Base-by-base conservation (phyloP, 495 filamentous ascomycete species). In the Wilcoxina mikolae region DNA sequence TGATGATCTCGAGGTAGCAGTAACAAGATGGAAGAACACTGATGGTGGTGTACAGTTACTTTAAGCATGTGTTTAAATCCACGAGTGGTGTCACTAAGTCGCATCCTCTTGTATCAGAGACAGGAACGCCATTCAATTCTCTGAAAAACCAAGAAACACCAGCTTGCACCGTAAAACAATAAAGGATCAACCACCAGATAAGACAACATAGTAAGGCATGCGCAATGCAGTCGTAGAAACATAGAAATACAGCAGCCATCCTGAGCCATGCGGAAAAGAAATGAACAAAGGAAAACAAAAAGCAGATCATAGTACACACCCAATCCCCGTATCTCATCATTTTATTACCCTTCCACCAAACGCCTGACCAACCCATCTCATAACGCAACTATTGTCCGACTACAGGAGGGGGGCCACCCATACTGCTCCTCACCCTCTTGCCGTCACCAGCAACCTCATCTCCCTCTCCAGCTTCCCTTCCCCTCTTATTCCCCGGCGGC, bases 401-500 rank as follows among this genome's bases (percentile, higher is more conserved):
- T 39, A 18, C 12, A 12, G 35, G 35, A 18, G 35, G 35, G n/a
- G n/a, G n/a, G n/a, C n/a, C n/a, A 46, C 43, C 43, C 3, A 24
- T 46, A 24, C n/a, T 18, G 7, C 23, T 46, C 11, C 43, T 46
- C 22, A 20, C 43, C 43, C 43, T 46, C 43, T 46, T 46, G 11
- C 43, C 43, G 11, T 46, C 43, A 35, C 31, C 15, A 18, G n/a
- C 43, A 18, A 11, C 15, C 10, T 46, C 43, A 46, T 51, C 47
- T 31, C 27, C 47, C 11, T 25, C 50, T 25, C 17, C 50, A 10
- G 4, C 18, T 25, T 54, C 51, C 23, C 51, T 12, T 28, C 25
- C 22, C 23, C 51, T 12, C 39, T 54, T 54, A 11, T 39, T 31
- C 27, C 49, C 49, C 9, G 62, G 62, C 9, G 62, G 62, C 1